Evolutionary conservation across 2,329 filamentous ascomycete genomes (phyloP).

Genomic region (Verticillium dahliae): DNA sequence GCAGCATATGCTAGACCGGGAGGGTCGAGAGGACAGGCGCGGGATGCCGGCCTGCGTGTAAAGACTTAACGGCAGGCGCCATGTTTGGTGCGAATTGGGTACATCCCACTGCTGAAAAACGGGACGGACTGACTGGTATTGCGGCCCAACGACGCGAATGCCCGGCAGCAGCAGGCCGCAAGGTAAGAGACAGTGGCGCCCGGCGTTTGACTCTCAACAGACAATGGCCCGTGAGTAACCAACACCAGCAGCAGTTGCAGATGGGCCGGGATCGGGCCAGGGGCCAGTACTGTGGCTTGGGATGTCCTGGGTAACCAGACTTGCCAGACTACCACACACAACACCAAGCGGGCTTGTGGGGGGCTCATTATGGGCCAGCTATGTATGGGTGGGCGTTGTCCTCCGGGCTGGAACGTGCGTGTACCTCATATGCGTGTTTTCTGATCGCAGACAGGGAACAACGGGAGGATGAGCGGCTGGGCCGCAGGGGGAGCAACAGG

Average conservation of each 20-base stretch:
- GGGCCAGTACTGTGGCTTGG: not conserved
- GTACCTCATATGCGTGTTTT: not conserved
- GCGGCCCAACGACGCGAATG: constrained; percentile 11
- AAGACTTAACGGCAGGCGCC: not conserved
- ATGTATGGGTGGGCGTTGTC: not conserved
- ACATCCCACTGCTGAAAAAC: constrained; percentile 1
- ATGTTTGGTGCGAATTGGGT: not conserved
- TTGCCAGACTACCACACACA: not conserved
- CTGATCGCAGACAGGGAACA: not conserved
- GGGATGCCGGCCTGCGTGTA: not conserved
- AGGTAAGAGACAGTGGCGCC: not conserved
- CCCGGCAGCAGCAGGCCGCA: constrained; percentile 4
- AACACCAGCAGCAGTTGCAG: not conserved
- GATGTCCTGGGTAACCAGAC: not conserved
- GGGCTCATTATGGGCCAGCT: not conserved
- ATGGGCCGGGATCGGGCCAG: not conserved
- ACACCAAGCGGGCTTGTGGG: not conserved
- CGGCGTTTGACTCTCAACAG: not conserved
- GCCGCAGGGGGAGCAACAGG: not conserved
- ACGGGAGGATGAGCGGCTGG: not conserved
- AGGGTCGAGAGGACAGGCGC: not conserved
- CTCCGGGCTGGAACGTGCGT: not conserved
- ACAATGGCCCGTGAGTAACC: not conserved
- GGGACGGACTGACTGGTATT: constrained; percentile 6
- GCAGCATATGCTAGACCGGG: not conserved